Conservation (phyloP, 1,139 yeast genomes). For the Arxiozyma slooffiae region DNA sequence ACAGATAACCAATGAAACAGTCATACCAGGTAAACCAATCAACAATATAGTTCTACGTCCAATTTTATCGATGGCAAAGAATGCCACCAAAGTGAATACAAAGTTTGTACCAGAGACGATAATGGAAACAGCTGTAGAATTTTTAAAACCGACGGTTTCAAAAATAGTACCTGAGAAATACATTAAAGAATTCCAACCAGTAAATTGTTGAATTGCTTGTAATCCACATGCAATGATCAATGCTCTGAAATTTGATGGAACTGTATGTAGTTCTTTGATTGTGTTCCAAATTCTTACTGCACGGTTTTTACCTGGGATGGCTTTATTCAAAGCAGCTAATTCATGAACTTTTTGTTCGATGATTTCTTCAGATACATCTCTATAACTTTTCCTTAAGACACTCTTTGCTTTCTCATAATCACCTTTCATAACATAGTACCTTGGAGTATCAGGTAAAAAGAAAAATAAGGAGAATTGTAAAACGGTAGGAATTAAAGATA, state of each 20-base stretch:
- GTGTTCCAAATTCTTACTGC: constrained; percentile 49
- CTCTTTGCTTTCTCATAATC: constrained; percentile 52
- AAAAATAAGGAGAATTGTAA: constrained; percentile 65
- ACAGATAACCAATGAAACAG: constrained; percentile 60
- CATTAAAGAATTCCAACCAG: constrained; percentile 92
- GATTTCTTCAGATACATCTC: constrained; percentile 45
- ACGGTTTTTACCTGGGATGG: constrained; percentile 53
- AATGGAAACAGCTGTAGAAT: constrained; percentile 87
- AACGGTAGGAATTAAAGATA: constrained; percentile 80
- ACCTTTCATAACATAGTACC: constrained; percentile 70
- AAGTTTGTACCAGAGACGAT: constrained; percentile 89
- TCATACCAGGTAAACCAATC: constrained; percentile 72
- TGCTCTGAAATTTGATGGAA: constrained; percentile 80
- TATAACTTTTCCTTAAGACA: constrained; percentile 53
- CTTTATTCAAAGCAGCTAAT: constrained; percentile 46
- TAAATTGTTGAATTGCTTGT: constrained; percentile 91
- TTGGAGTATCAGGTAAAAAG: constrained; percentile 92
- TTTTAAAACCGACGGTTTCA: constrained; percentile 74
- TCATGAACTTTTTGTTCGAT: constrained; percentile 53
- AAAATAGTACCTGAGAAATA: constrained; percentile 87
- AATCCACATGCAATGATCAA: constrained; percentile 80
- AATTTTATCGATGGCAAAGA: constrained; percentile 69
- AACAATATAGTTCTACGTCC: constrained; percentile 78
- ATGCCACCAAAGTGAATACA: constrained; percentile 71
- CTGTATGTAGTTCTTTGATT: constrained; percentile 56